A percentile compares a stretch with the other conserved stretches of the same genome.
These are phyloP conservation scores for Prinsepia uniflora DNA, from an alignment of 306 rosid species.

Conservation along the genomic window DNA sequence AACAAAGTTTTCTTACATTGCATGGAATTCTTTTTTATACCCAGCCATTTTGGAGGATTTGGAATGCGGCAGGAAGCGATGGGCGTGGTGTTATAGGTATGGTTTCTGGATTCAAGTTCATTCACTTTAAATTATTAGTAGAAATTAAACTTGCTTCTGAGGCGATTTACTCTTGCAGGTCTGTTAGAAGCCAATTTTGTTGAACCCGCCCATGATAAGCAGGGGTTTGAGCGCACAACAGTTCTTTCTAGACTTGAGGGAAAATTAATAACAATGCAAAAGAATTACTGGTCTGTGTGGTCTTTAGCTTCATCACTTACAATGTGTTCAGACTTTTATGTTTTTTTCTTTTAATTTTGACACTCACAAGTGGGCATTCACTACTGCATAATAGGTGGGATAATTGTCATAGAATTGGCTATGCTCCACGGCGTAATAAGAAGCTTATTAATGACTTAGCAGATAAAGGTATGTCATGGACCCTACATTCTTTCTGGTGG, in stretches of 20 bases:
- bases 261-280: slow-evolving; percentile 73
- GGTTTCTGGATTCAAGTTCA: slow-evolving; percentile 23
- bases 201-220: slow-evolving; percentile 99
- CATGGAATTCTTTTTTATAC: slow-evolving; percentile 25
- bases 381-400: slow-evolving; percentile 42
- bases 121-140: slow-evolving; percentile 4
- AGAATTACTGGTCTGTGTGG: slow-evolving; percentile 66
- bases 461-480: slow-evolving; percentile 49
- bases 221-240: slow-evolving; percentile 96
- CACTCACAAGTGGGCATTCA: slow-evolving; percentile 13
- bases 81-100: slow-evolving; percentile 98
- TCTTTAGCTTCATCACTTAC: slow-evolving; percentile 17
- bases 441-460: slow-evolving; percentile 23
- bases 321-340: neutral
- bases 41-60: slow-evolving; percentile 99
- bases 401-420: slow-evolving; percentile 76
- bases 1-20: slow-evolving; percentile 15
- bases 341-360: neutral
- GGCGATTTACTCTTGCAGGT: slow-evolving; percentile 47
- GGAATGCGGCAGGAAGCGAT: slow-evolving; percentile 97
- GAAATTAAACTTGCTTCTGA: slow-evolving; percentile 16
- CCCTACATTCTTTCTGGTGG: slow-evolving; percentile 1
- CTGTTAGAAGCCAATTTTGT: slow-evolving; percentile 97
- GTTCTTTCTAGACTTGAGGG: slow-evolving; percentile 82
- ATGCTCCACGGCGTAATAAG: slow-evolving; percentile 46